phyloP scores from a whole-genome alignment of 768 basidiomycete genomes.

The Calocybe gangraenosa region DNA sequence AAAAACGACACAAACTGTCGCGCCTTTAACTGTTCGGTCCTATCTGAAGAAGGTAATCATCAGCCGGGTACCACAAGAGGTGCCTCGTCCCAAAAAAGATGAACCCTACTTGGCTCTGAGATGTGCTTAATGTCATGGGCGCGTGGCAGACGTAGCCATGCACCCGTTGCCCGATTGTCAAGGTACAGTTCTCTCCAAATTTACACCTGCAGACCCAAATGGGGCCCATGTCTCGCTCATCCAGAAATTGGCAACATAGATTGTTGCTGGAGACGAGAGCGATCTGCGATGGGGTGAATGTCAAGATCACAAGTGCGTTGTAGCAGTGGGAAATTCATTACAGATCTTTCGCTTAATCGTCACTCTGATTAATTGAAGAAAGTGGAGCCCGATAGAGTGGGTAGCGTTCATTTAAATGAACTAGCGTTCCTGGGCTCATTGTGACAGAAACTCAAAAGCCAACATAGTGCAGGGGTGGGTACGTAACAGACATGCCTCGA shows the following conservation, averaged over 20 bases:
- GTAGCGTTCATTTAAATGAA: constrained; percentile 11
- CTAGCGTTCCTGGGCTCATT: constrained; percentile 18
- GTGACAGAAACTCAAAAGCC: constrained; percentile 20
- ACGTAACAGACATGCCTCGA: too few relatives aligned
- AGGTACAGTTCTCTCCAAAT: constrained; percentile 24
- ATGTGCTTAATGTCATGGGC: constrained; percentile 23
- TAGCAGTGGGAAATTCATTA: constrained; percentile 10
- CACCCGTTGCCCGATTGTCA: constrained; percentile 30
- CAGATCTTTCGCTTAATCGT: constrained; percentile 14
- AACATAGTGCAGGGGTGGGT: not conserved
- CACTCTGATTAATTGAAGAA: constrained; percentile 9
- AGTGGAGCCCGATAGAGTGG: constrained; percentile 12
- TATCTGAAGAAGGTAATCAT: constrained; percentile 18
- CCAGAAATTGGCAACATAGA: constrained; percentile 12
- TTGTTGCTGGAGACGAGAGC: constrained; percentile 25
- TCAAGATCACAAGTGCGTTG: constrained; percentile 9
- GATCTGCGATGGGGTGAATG: constrained; percentile 20
- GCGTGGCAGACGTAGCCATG: constrained; percentile 27
- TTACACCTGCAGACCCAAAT: constrained; percentile 19
- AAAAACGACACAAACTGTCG: constrained; percentile 17
- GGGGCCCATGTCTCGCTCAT: constrained; percentile 14
- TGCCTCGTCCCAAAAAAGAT: constrained; percentile 11
- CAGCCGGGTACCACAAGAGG: constrained; percentile 16
- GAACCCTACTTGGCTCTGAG: constrained; percentile 14
- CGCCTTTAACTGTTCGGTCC: constrained; percentile 37